These are phyloP conservation scores for Vanderwaltozyma tropicalis DNA, from an alignment of 805 yeast genomes.

Conservation along the genomic window DNA sequence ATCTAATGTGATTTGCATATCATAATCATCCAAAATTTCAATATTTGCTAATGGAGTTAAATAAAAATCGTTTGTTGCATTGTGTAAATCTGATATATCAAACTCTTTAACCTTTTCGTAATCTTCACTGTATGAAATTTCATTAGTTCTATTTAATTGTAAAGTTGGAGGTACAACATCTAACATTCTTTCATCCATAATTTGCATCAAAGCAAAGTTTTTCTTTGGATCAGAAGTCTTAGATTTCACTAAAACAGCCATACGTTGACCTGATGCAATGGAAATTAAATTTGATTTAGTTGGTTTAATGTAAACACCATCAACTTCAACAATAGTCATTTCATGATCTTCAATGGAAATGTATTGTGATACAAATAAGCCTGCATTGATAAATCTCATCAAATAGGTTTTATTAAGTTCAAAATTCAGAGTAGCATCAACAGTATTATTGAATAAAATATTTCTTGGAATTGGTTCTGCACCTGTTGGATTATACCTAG, in stretches of 20 bases:
- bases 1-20: slow-evolving; percentile 47
- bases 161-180: slow-evolving; percentile 56
- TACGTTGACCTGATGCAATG: slow-evolving; percentile 73
- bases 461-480: slow-evolving; percentile 75
- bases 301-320: slow-evolving; percentile 60
- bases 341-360: slow-evolving; percentile 59
- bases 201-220: slow-evolving; percentile 53
- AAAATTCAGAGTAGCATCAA: slow-evolving; percentile 45
- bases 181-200: slow-evolving; percentile 56
- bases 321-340: slow-evolving; percentile 63
- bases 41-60: slow-evolving; percentile 35
- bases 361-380: slow-evolving; percentile 67
- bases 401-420: slow-evolving; percentile 53
- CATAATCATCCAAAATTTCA: slow-evolving; percentile 47
- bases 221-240: slow-evolving; percentile 31
- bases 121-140: slow-evolving; percentile 38
- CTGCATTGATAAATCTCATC: slow-evolving; percentile 53
- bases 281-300: slow-evolving; percentile 45
- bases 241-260: slow-evolving; percentile 56
- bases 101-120: slow-evolving; percentile 23
- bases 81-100: slow-evolving; percentile 16
- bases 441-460: slow-evolving; percentile 53
- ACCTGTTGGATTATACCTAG: slow-evolving; percentile 71
- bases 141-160: slow-evolving; percentile 43
- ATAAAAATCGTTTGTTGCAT: slow-evolving; percentile 28